These are phyloP conservation scores for Parascedosporium putredinis DNA, from an alignment of 2,329 filamentous ascomycete genomes.

Conservation along the genomic window DNA sequence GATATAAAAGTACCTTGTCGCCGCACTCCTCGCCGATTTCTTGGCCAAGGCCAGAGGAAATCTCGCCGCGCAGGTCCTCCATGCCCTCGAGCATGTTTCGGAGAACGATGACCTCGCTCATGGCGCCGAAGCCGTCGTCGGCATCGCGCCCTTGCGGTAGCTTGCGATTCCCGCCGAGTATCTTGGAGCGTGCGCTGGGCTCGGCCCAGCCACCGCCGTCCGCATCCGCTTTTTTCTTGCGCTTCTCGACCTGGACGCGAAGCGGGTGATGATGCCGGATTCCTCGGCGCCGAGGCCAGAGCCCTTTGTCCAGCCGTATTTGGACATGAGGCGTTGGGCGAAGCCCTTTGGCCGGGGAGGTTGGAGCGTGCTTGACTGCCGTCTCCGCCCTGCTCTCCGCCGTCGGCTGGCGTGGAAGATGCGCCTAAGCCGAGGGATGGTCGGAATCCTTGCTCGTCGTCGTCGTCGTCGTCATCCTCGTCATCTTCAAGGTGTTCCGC, in stretches of 20 bases:
- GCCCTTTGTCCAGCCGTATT: constrained; percentile 89
- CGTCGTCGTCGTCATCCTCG: too few relatives aligned
- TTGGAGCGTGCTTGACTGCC: constrained; percentile 42
- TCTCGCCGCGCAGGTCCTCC: constrained; percentile 64
- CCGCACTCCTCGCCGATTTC: constrained; percentile 93
- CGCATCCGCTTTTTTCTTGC: constrained; percentile 66
- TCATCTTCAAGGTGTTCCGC: too few relatives aligned
- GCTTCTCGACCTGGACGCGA: constrained; percentile 74
- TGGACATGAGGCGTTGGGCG: constrained; percentile 78
- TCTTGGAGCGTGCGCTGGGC: constrained; percentile 57
- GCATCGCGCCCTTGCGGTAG: constrained; percentile 13
- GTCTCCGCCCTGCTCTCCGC: constrained; percentile 14
- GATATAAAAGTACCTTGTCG: constrained; percentile 47
- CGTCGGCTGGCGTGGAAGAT: constrained; percentile 21
- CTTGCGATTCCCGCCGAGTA: constrained; percentile 64
- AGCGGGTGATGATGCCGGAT: constrained; percentile 75
- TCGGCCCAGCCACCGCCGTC: constrained; percentile 70
- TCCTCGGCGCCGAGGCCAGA: constrained; percentile 74
- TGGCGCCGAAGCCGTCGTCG: constrained; percentile 50
- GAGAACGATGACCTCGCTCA: constrained; percentile 75
- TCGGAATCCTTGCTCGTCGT: constrained; percentile 29
- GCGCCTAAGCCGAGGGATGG: constrained; percentile 41
- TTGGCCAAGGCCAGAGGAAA: constrained; percentile 68
- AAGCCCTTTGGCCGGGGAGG: constrained; percentile 76
- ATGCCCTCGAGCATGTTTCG: constrained; percentile 80